Base-by-base conservation (phyloP, 495 filamentous ascomycete genomes). In the Lindgomyces ingoldianus region DNA sequence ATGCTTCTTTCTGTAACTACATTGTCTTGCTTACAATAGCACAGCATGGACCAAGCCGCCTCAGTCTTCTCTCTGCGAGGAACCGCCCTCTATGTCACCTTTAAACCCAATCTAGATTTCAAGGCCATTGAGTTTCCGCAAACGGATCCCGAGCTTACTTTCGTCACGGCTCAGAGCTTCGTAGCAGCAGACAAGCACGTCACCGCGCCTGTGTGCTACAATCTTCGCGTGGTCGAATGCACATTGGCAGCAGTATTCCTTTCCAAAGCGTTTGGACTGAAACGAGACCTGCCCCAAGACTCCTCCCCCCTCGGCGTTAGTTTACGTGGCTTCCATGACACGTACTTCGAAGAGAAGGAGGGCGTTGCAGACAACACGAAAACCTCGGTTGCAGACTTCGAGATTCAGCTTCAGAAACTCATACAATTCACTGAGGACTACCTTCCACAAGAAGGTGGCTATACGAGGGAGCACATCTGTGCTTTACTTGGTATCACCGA, bases 141-240 rank as follows among this genome's bases (percentile, higher is more conserved):
- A 44, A 88, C 91, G 14, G 79, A 84, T 25, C 91, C 95, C 8
- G 90, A 93, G 60, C 84, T 96, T 46, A 89, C 85, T 60, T 98
- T 98, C 77, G 81, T 98, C 60, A 91, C 96, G 70, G 94, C 93
- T 19, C 93, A 98, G 73, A 92, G 88, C 54, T 96, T 96, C 74
- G 89, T 98, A 56, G 85, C 88, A 39, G 89, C 92, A 10, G 91
- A 98, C 78, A 98, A 98, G 76, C 91, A 95, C 73, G 89, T 93
- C 33, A 96, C 92, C 0, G 94, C 88, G 0, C 93, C 93, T 0
- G 86, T 91, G 56, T 91, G 91, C 79, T 98, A 98, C 81, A 98
- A 98, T 76, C 86, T 98, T 4, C 88, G 94, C 18, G 94, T 98
- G 0, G 94, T 97, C 9, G 94, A 98, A 75, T 95, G 91, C 78